Evolutionary conservation across 2,329 filamentous ascomycete species (phyloP).

Genomic region (Hypoxylon sp.): DNA sequence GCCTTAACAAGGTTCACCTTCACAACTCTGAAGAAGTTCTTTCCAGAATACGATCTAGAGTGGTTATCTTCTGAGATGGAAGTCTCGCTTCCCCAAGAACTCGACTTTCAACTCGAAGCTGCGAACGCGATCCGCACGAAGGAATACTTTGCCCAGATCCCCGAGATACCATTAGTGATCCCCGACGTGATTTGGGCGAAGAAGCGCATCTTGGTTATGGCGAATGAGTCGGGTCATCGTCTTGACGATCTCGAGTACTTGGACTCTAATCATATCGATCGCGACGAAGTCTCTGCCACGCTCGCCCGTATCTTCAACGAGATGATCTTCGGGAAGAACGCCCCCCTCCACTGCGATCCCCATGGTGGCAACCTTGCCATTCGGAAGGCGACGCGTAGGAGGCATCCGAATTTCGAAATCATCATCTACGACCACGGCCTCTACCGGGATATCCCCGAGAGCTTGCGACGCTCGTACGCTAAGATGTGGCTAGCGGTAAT

Average conservation of each 20-base stretch:
- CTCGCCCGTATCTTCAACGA: slow-evolving; percentile 96
- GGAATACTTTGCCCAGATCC: slow-evolving; percentile 82
- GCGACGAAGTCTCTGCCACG: slow-evolving; percentile 93
- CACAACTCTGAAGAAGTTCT: slow-evolving; percentile 88
- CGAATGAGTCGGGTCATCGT: slow-evolving; percentile 86
- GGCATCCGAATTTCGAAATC: slow-evolving; percentile 86
- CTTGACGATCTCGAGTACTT: slow-evolving; percentile 91
- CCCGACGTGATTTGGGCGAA: slow-evolving; percentile 91
- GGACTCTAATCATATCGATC: slow-evolving; percentile 86
- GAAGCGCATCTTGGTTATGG: slow-evolving; percentile 93
- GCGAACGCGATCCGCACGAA: slow-evolving; percentile 83
- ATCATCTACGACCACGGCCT: slow-evolving; percentile 97
- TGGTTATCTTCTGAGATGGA: slow-evolving; percentile 98
- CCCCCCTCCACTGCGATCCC: slow-evolving; percentile 94
- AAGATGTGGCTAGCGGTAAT: slow-evolving; percentile 98
- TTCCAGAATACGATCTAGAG: slow-evolving; percentile 96
- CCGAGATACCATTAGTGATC: slow-evolving; percentile 84
- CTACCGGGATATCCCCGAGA: slow-evolving; percentile 88
- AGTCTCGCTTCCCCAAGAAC: slow-evolving; percentile 86
- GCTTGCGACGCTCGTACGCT: slow-evolving; percentile 86
- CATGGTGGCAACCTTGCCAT: slow-evolving; percentile 97
- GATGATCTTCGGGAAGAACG: slow-evolving; percentile 95
- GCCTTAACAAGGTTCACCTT: slow-evolving; percentile 91
- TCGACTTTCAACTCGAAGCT: slow-evolving; percentile 90
- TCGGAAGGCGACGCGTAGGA: slow-evolving; percentile 75